These are phyloP conservation scores for Ophiostoma pallidulum DNA, from an alignment of 2,329 filamentous ascomycete genomes.

Conservation along the genomic window DNA sequence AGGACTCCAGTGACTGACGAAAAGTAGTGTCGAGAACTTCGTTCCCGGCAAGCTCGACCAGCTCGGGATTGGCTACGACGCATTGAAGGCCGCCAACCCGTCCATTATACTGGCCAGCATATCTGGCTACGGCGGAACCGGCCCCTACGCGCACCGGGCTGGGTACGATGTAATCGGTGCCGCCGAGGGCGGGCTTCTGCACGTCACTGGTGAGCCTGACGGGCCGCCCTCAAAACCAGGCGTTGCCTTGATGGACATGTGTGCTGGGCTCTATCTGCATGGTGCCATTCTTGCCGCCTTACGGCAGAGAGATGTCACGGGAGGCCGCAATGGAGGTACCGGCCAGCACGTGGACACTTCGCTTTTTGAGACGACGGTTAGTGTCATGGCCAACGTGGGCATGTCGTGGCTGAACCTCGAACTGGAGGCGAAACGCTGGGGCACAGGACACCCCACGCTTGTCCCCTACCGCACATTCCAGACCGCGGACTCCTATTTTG, in stretches of 20 bases:
- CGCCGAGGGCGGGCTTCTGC: constrained; percentile 10
- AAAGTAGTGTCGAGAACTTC: constrained; percentile 10
- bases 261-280: constrained; percentile 10
- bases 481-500: neutral
- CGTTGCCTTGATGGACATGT: constrained; percentile 9
- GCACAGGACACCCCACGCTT: constrained; percentile 1
- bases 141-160: constrained; percentile 7
- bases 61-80: constrained; percentile 9
- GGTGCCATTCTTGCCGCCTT: constrained; percentile 12
- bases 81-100: constrained; percentile 4
- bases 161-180: constrained; percentile 12
- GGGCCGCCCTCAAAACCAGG: constrained; percentile 8
- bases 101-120: constrained; percentile 9
- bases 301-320: neutral
- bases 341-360: constrained; percentile 12
- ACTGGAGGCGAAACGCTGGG: constrained; percentile 10
- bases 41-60: constrained; percentile 12
- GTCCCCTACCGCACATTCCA: neutral
- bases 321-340: neutral
- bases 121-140: constrained; percentile 7
- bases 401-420: constrained; percentile 12
- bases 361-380: constrained; percentile 12
- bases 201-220: constrained; percentile 11
- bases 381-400: constrained; percentile 11
- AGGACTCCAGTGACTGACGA: neutral